Evolutionary conservation across 129 eudicot species (phyloP), one percentile per base, ranked within the genome.

Genomic region (Kitagawia praeruptora): DNA sequence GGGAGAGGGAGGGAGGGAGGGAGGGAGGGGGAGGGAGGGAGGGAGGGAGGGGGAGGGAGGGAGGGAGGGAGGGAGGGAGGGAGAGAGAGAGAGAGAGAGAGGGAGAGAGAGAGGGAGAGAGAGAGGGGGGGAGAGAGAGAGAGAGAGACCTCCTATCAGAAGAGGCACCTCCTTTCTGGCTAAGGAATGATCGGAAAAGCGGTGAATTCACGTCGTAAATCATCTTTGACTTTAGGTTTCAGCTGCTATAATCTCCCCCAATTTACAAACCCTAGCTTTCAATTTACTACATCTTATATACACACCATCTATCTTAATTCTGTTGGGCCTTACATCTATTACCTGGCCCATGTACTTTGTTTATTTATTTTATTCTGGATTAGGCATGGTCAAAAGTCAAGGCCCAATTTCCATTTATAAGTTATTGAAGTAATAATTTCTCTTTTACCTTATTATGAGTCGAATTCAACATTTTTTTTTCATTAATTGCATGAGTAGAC

Each of bases 201-300:
- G 85, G 85, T 38, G 82, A 83, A 34, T 83, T 83, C 0, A 83
- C 85, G 80, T 83, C 85, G 82, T 83, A 83, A 41, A 83, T 83
- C 85, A 83, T 83, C 27, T 18, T 61, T 25, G 11, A 8, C 34
- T 61, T 9, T 61, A 5, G 25, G 15, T 10, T 2, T 4, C 51
- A 73, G 77, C 77, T 10, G 69, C 40, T 63, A 18, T 15, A 34
- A 34, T 70, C 42, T 44, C 4, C 73, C 73, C 41, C 73, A 67
- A 67, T 2, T 67, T 13, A 28, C 23, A 61, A 75, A 81, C 84
- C 47, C 76, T 81, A 46, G 38, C 47, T 75, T 45, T 48, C n/a
- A 69, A 61, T 61, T 34, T 61, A 3, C 2, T 10, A 8, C 69
- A 10, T 8, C 15, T 69, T 28, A 34, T 69, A 31, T 69, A 34